Evolutionary conservation across 106 monocot species (phyloP).

Genomic region (Chionographis japonica): DNA sequence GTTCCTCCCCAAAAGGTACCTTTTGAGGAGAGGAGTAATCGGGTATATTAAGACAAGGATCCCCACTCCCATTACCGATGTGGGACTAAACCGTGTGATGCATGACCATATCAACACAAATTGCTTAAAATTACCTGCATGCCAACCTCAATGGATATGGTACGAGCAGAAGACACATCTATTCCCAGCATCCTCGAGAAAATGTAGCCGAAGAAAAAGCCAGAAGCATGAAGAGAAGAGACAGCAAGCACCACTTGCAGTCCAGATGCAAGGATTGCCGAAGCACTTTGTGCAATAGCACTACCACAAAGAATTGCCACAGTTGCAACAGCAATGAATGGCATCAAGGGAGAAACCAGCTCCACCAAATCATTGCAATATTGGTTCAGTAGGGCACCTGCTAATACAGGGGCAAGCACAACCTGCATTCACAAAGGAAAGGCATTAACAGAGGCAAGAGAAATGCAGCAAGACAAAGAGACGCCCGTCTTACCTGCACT

Average conservation of each 20-base stretch:
- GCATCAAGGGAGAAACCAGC: constrained; percentile 81
- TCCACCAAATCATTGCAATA: constrained; percentile 60
- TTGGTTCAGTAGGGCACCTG: constrained; percentile 78
- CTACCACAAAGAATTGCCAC: constrained; percentile 79
- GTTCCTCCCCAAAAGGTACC: too few species aligned
- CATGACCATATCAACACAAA: not conserved
- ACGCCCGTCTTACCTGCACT: constrained; percentile 45
- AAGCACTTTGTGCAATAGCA: constrained; percentile 84
- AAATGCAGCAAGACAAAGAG: not conserved
- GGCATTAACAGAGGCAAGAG: not conserved
- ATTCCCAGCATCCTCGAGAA: constrained; percentile 59
- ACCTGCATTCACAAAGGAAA: constrained; percentile 34
- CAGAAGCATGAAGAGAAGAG: constrained; percentile 51
- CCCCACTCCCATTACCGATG: too few species aligned
- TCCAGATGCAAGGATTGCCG: constrained; percentile 74
- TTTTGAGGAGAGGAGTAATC: too few species aligned
- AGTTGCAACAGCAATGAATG: constrained; percentile 70
- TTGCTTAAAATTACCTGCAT: constrained; percentile 57
- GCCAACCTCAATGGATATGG: constrained; percentile 93
- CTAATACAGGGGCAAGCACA: constrained; percentile 76
- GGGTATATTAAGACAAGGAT: too few species aligned
- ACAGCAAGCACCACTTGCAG: constrained; percentile 63
- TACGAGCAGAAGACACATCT: constrained; percentile 59
- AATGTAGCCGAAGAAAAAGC: constrained; percentile 73
- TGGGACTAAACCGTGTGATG: too few species aligned